A percentile compares a stretch with the other conserved stretches of the same genome.
Conservation (phyloP, 2,329 filamentous ascomycete genomes). For the Pseudocercospora pini-densiflorae region DNA sequence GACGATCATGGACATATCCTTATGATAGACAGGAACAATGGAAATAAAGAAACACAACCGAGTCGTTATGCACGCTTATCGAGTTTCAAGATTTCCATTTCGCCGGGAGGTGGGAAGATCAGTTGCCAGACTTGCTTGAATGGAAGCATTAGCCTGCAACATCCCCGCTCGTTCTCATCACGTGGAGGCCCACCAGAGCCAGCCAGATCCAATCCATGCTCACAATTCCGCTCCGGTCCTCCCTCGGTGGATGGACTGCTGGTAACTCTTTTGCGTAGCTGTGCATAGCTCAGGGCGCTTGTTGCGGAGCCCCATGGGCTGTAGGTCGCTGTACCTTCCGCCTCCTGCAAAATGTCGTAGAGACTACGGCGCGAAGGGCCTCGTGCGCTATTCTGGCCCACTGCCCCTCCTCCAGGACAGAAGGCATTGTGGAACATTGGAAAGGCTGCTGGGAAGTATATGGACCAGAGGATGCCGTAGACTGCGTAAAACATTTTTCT, state of each 20-base stretch:
- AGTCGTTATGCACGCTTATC: slow-evolving; percentile 1
- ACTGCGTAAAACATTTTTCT: background rate
- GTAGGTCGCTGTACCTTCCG: slow-evolving; percentile 17
- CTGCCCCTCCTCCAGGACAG: background rate
- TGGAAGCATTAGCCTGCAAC: slow-evolving; percentile 2
- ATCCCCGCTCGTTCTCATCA: slow-evolving; percentile 5
- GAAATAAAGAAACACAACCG: slow-evolving; percentile 5
- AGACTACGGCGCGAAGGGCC: slow-evolving; percentile 12
- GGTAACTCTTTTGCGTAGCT: background rate
- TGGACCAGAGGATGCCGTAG: slow-evolving; percentile 7
- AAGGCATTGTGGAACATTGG: slow-evolving; percentile 9
- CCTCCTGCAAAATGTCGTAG: slow-evolving; percentile 6
- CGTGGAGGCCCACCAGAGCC: background rate
- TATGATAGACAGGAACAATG: slow-evolving; percentile 3
- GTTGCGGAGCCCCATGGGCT: slow-evolving; percentile 18
- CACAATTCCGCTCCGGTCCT: background rate
- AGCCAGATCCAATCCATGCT: background rate
- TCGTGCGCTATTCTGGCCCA: slow-evolving; percentile 12
- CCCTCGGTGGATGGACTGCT: background rate
- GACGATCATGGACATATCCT: background rate
- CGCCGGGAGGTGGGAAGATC: slow-evolving; percentile 6
- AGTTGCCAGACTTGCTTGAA: slow-evolving; percentile 6
- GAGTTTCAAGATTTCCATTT: slow-evolving; percentile 2
- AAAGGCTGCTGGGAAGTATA: slow-evolving; percentile 17
- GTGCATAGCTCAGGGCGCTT: background rate